Conservation (phyloP, 108 stramenopile genomes). For the Stephanodiscus minutulus region DNA sequence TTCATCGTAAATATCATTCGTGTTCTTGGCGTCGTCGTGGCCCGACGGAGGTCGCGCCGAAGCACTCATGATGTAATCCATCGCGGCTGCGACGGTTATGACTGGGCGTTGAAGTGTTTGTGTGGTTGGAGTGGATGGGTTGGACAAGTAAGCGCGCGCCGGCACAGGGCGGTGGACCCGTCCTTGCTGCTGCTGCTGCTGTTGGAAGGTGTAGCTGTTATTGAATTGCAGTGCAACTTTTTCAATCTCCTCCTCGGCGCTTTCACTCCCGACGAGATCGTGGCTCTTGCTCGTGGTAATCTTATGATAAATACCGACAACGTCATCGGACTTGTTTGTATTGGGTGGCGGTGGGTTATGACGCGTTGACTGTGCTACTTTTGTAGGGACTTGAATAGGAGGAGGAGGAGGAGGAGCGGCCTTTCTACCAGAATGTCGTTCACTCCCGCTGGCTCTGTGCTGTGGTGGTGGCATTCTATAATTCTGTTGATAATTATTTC, state of each 20-base stretch:
- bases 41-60: conserved; percentile 12
- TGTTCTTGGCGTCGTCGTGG: conserved; percentile 1
- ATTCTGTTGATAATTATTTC: background rate
- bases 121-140: conserved; percentile 20
- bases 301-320: conserved; percentile 7
- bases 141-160: conserved; percentile 4
- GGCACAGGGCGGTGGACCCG: conserved; percentile 19
- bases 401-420: conserved; percentile 6
- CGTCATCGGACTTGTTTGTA: background rate
- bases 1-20: background rate
- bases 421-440: conserved; percentile 7
- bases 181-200: conserved; percentile 47
- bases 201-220: conserved; percentile 52
- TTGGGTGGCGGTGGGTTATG: conserved; percentile 2
- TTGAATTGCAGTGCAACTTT: conserved; percentile 16
- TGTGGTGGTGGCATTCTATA: background rate
- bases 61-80: conserved; percentile 36
- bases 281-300: background rate
- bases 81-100: conserved; percentile 40
- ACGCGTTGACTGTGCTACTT: conserved; percentile 1
- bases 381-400: no score
- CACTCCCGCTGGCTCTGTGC: background rate
- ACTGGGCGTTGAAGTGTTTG: conserved; percentile 26
- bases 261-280: conserved; percentile 12
- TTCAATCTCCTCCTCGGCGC: conserved; percentile 22